Evolutionary conservation across 2,329 filamentous ascomycete genomes (phyloP), one percentile per base, ranked within the genome.

Genomic region (Aureobasidium sp.): DNA sequence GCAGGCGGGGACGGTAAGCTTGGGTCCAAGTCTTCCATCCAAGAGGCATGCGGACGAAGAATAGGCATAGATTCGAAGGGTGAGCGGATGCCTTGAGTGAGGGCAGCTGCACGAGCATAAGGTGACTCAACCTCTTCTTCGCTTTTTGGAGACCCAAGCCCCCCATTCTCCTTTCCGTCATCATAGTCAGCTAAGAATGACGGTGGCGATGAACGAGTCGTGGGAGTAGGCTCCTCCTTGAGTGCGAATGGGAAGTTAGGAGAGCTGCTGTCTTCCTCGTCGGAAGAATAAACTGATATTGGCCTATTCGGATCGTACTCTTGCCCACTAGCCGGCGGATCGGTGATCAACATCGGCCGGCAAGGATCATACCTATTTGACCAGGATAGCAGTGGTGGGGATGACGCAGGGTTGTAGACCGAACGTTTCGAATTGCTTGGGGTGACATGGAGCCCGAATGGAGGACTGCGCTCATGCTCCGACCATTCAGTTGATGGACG

Each of bases 221-320:
- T 37, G 29, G 58, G 46, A 6, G 17, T 37, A 42, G 46, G 63
- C 41, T 32, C 61, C 3, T 55, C 52, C 7, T 29, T 51, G 13
- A 62, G 17, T 5, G 48, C 59, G 47, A 63, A 63, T 7, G 62
- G 64, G 2, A 60, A 63, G 10, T 59, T 61, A 26, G 62, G 39
- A 7, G 62, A 65, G 32, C 61, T 62, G 42, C 60, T 50, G 36
- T 46, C 36, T 27, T 42, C 46, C 9, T 58, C 61, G 9, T 56
- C 59, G 6, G 64, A 62, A 9, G 64, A 48, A 20, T 61, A 65
- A 8, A 47, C 42, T 2, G 58, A 42, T n/a, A 61, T 44, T 1
- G 47, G 37, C 32, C 60, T 50, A 20, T 44, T 58, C 66, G 70
- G 70, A 63, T 73, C 68, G 41, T 72, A 72, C 46, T 71, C 70